Percentiles rank a stretch among this genome's conserved stretches.
Evolutionary conservation across 2,329 filamentous ascomycete genomes (phyloP).

Genomic region (Xylariales sp.): DNA sequence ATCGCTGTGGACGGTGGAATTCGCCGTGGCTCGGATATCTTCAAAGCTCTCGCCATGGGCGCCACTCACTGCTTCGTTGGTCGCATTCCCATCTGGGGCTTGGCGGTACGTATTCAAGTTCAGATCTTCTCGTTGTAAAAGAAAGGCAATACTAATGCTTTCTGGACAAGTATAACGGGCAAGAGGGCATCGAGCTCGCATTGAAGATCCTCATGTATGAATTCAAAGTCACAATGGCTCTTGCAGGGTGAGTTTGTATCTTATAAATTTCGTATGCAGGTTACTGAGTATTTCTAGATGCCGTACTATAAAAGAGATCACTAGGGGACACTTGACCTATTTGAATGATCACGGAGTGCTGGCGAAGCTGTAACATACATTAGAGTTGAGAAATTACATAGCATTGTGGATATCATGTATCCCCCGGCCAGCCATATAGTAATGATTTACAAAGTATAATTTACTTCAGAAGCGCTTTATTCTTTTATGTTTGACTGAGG

Average conservation of each 20-base stretch:
- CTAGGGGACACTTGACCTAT: background rate
- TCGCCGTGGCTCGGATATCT: constrained; percentile 44
- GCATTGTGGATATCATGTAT: too few species aligned
- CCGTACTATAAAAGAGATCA: background rate
- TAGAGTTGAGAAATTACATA: too few species aligned
- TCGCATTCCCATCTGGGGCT: constrained; percentile 42
- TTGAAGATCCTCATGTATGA: background rate
- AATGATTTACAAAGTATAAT: too few species aligned
- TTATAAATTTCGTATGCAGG: too few species aligned
- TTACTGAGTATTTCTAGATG: background rate
- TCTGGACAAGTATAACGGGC: background rate
- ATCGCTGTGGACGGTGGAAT: constrained; percentile 46
- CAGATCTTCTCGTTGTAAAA: too few species aligned
- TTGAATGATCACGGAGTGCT: background rate
- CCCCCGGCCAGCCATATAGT: too few species aligned
- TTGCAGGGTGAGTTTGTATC: background rate
- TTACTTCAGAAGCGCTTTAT: too few species aligned
- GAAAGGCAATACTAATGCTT: background rate
- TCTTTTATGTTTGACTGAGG: too few species aligned
- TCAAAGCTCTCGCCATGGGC: constrained; percentile 47
- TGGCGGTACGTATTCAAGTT: constrained; percentile 22
- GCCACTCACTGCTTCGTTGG: constrained; percentile 44
- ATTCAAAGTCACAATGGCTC: background rate
- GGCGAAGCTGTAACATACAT: constrained; percentile 1
- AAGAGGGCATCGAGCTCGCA: background rate